A percentile compares a stretch with the other conserved stretches of the same genome.
phyloP scores from a whole-genome alignment of 768 basidiomycete species.

The Pleurotus sapidus region DNA sequence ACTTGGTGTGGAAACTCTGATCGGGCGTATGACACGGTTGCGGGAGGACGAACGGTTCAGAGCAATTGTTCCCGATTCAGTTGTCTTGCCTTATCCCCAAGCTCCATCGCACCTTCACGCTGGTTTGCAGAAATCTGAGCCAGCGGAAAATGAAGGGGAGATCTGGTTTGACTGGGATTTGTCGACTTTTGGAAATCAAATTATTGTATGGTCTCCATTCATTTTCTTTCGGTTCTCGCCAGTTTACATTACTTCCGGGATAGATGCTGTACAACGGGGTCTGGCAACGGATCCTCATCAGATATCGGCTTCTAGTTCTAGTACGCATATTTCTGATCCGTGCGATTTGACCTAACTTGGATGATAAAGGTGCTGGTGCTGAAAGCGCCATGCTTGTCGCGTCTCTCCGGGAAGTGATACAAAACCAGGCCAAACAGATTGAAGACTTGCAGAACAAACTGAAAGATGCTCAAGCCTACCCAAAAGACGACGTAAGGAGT shows the following conservation, averaged over 20 bases:
- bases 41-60: conserved; percentile 95
- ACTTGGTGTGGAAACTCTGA: conserved; percentile 85
- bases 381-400: conserved; percentile 81
- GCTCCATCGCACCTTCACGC: conserved; percentile 28
- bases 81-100: conserved; percentile 57
- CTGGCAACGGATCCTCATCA: conserved; percentile 68
- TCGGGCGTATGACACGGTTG: conserved; percentile 81
- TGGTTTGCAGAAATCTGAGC: conserved; percentile 29
- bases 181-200: conserved; percentile 99
- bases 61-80: conserved; percentile 79
- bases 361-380: conserved; percentile 53
- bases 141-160: conserved; percentile 64
- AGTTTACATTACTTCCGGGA: conserved; percentile 3
- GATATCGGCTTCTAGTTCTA: conserved; percentile 49
- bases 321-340: conserved; percentile 31
- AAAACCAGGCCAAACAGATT: conserved; percentile 78
- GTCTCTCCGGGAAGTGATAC: conserved; percentile 81
- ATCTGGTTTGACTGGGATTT: conserved; percentile 99
- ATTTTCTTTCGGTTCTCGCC: neutral
- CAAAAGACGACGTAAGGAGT: conserved; percentile 34
- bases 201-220: conserved; percentile 62
- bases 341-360: conserved; percentile 7
- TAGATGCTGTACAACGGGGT: conserved; percentile 77
- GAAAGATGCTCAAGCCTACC: conserved; percentile 32
- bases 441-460: conserved; percentile 63